Base-by-base conservation (phyloP, 1,284 basidiomycete species). In the Phellopilus nigrolimitatus region DNA sequence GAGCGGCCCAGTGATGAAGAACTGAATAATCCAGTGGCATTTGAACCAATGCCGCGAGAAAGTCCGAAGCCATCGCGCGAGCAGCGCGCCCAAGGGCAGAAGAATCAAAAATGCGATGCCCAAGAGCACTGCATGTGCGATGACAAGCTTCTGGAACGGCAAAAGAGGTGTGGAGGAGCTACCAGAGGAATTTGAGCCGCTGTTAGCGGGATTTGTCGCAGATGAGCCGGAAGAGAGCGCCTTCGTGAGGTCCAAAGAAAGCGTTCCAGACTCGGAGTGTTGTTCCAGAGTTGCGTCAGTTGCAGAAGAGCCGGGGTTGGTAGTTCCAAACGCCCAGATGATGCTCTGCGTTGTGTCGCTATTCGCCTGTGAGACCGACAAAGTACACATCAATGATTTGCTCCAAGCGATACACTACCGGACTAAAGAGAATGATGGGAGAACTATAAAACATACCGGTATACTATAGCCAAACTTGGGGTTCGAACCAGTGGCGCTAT, bases 11-110 rank as follows among this genome's bases (percentile, higher is more conserved):
- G 72, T 67, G 48, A 76, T 19, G 28, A 59, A 64, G 51, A 75
- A 71, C 61, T 80, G 78, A 27, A 73, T 53, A 47, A 72, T 65
- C 68, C 72, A 75, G 57, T 82, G 80, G 19, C 65, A 69, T 13
- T 66, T 70, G 65, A 81, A 83, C 84, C 83, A 87, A 0, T 62
- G 65, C 0, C 66, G 66, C 8, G 72, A 71, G 56, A 78, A 71
- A 0, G 78, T 82, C 47, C 82, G 68, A 19, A 78, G 66, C 56
- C 75, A 79, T 30, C 84, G 71, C 1, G 78, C 81, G 21, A 84
- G 57, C 27, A 88, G 66, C 1, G 75, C 76, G 3, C 80, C 83
- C 17, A 68, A 61, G 2, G 84, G 84, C 0, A 85, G 66, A 30
- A 86, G 63, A 5, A 84, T 41, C 52, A 84, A 66, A 58, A 82